A percentile compares a stretch with the other conserved stretches of the same genome.
These are phyloP conservation scores for Fusarium palustre DNA, from an alignment of 2,329 filamentous ascomycete species.

Conservation along the genomic window DNA sequence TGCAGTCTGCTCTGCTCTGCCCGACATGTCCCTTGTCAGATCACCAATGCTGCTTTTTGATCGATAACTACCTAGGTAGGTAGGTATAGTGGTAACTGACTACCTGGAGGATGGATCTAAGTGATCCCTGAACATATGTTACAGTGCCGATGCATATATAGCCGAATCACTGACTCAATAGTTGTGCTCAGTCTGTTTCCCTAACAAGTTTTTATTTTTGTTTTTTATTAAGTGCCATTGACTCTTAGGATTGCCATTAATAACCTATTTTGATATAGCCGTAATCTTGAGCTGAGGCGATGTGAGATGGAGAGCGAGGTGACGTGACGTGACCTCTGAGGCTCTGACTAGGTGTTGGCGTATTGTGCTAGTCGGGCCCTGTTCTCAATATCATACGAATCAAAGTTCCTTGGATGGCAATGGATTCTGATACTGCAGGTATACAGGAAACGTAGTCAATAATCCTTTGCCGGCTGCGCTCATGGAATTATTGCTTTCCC, in stretches of 20 bases:
- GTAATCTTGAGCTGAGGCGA: constrained; percentile 8
- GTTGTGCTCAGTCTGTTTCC: constrained; percentile 3
- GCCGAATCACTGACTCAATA: neutral
- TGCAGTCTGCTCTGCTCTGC: constrained; percentile 23
- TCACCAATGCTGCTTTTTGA: constrained; percentile 38
- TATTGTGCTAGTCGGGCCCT: constrained; percentile 32
- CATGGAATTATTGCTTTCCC: neutral
- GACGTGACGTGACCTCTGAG: constrained; percentile 40
- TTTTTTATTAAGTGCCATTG: constrained; percentile 1
- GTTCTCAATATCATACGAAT: constrained; percentile 34
- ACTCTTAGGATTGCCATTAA: neutral
- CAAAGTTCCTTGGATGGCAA: constrained; percentile 3
- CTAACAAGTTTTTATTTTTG: constrained; percentile 1
- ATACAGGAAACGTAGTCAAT: neutral
- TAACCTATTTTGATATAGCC: constrained; percentile 2
- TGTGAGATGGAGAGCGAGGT: constrained; percentile 36
- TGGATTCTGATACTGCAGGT: neutral
- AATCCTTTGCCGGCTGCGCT: neutral
- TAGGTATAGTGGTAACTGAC: too few species aligned
- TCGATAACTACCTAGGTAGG: constrained; percentile 22
- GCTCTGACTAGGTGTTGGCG: constrained; percentile 28
- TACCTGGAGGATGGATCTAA: too few species aligned
- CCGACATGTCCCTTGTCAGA: constrained; percentile 33
- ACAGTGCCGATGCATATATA: neutral
- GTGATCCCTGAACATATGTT: constrained; percentile 34